Conservation (phyloP, 2,329 filamentous ascomycete genomes). For the Sporothrix humicola region DNA sequence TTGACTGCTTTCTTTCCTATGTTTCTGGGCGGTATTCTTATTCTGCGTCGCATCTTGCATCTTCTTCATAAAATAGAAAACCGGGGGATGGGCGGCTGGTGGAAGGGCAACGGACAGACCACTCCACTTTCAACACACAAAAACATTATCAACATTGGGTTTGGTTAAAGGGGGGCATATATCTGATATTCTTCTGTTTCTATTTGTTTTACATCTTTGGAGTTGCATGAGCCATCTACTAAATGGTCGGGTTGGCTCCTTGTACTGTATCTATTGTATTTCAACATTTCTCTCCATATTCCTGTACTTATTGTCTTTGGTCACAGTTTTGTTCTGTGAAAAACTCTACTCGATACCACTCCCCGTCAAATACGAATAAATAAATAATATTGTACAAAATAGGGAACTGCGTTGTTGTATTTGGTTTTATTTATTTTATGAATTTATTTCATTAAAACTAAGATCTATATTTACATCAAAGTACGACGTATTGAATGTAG, state of each 20-base stretch:
- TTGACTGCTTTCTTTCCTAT: not conserved
- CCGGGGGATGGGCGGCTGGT: not conserved
- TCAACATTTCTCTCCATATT: constrained; percentile 11
- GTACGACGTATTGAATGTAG: too few relatives aligned
- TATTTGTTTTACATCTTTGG: not conserved
- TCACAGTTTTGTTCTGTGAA: not conserved
- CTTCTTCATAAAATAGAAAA: not conserved
- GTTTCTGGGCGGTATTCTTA: not conserved
- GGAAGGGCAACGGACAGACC: not conserved
- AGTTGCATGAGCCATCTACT: not conserved
- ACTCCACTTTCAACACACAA: constrained; percentile 26
- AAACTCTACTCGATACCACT: constrained; percentile 31
- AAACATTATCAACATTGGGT: constrained; percentile 9
- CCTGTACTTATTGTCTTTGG: not conserved
- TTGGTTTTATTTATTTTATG: not conserved
- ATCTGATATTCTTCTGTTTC: not conserved
- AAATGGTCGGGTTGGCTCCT: not conserved
- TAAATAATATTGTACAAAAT: not conserved
- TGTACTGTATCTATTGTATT: constrained; percentile 21
- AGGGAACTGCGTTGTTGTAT: not conserved
- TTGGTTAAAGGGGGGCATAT: constrained; percentile 2
- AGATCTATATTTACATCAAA: too few relatives aligned
- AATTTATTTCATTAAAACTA: not conserved
- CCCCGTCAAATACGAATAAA: constrained; percentile 9
- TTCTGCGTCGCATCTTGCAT: not conserved